Evolutionary conservation across 2,329 filamentous ascomycete genomes (phyloP).

Genomic region (Alternaria triticimaculans): DNA sequence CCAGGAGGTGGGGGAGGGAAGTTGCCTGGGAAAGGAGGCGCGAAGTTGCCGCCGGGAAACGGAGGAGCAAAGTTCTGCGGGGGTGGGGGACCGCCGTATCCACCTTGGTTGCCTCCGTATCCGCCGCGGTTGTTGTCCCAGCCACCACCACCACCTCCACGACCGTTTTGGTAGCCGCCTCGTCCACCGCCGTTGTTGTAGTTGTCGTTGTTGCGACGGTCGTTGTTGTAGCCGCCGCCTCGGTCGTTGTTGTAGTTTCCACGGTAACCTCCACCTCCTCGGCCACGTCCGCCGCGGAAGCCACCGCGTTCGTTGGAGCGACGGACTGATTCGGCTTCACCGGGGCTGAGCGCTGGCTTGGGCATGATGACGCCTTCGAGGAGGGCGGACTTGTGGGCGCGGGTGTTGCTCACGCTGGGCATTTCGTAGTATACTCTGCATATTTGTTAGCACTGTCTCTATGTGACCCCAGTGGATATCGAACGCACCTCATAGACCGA

Average conservation of each 20-base stretch:
- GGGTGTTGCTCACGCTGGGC: conserved; percentile 65
- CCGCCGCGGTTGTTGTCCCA: conserved; percentile 20
- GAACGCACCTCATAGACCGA: conserved; percentile 77
- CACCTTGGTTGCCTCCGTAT: conserved; percentile 29
- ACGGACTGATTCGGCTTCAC: conserved; percentile 71
- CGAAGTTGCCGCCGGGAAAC: conserved; percentile 35
- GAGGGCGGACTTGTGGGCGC: conserved; percentile 92
- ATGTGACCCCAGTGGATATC: no score
- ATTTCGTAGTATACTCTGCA: conserved; percentile 83
- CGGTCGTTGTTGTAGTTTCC: conserved; percentile 45
- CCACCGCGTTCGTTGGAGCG: conserved; percentile 67
- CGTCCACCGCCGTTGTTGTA: conserved; percentile 34
- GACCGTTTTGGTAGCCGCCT: conserved; percentile 29
- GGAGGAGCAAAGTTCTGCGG: conserved; percentile 22
- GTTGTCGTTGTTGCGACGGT: conserved; percentile 27
- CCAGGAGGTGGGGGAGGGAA: conserved; percentile 38
- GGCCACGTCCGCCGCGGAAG: conserved; percentile 26
- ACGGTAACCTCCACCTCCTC: conserved; percentile 24
- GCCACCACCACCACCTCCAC: conserved; percentile 20
- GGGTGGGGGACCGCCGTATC: conserved; percentile 19
- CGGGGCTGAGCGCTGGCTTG: conserved; percentile 70
- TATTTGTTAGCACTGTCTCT: conserved; percentile 31
- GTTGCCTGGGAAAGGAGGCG: conserved; percentile 34
- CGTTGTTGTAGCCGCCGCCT: conserved; percentile 48
- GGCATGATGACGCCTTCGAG: conserved; percentile 81